Base-by-base conservation (phyloP, 345 rosid species). In the Eucalyptus polybractea region DNA sequence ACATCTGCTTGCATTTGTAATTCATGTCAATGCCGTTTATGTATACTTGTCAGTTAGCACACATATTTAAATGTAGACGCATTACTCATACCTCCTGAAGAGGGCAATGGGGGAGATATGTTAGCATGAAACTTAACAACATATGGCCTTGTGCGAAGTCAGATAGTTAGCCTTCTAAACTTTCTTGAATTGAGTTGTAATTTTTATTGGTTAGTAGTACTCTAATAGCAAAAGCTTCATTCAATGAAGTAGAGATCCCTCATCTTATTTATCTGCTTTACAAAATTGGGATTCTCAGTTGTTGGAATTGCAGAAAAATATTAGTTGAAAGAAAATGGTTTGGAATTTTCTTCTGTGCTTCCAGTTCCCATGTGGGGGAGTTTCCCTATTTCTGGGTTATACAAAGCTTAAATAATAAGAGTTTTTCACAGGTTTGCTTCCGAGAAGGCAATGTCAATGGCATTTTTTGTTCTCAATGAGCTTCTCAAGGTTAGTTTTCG, bases 391-490 rank as follows among this genome's bases (percentile, higher is more conserved):
- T 54, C 47, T 86, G 60, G 29, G 17, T 87, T 87, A 87, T 40
- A 10, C 47, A 53, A 54, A 53, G 69, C 88, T 87, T 87, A 33
- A 54, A 15, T 53, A 15, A 19, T 50, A 6, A 53, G 40, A 33
- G 44, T 87, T 89, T 88, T 92, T 45, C 91, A 94, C 97, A 98
- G 99, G 91, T 96, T 94, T 90, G 92, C 92, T 89, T 97, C 98
- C 8, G 97, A 95, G 72, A 94, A 93, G 93, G 98, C 97, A 90
- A 87, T 93, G n/a, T 94, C 99, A 12, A 88, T 97, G 37, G 98
- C 98, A 51, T 97, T 93, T 86, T 90, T 93, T 60, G 93, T 98
- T 88, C 95, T 95, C 88, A 89, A 92, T 89, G 96, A 94, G 91
- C 98, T 98, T 90, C 88, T 95, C 76, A 94, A 96, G 99, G 98